These are phyloP conservation scores for Dipodascus geniculatus DNA, from an alignment of 805 yeast genomes.

Conservation along the genomic window DNA sequence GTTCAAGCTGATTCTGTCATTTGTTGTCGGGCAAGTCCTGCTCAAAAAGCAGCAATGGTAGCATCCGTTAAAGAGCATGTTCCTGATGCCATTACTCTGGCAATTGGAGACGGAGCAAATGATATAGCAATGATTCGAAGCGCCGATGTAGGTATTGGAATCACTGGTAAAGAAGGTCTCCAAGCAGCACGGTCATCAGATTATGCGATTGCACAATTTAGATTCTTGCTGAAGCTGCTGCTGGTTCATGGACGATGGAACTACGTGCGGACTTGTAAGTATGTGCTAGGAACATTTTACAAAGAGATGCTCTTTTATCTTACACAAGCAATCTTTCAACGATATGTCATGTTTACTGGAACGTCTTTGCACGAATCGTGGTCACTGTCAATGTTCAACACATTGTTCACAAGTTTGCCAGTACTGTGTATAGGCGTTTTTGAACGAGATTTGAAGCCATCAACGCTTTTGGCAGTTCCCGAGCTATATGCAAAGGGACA, in stretches of 20 bases:
- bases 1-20: conserved; percentile 82
- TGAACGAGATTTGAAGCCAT: conserved; percentile 80
- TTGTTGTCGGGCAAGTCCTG: conserved; percentile 93
- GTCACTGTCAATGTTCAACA: conserved; percentile 96
- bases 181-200: conserved; percentile 96
- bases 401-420: conserved; percentile 85
- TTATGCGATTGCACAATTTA: conserved; percentile 88
- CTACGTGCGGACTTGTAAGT: conserved; percentile 82
- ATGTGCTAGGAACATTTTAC: conserved; percentile 87
- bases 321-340: conserved; percentile 78
- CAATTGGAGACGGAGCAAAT: conserved; percentile 98
- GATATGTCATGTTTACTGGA: conserved; percentile 82
- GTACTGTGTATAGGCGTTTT: conserved; percentile 92
- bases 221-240: conserved; percentile 68
- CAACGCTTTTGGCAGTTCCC: conserved; percentile 84
- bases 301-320: conserved; percentile 84
- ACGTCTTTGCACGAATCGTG: conserved; percentile 88
- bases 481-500: conserved; percentile 77
- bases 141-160: conserved; percentile 96
- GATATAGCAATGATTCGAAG: conserved; percentile 99
- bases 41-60: conserved; percentile 91
- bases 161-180: conserved; percentile 92
- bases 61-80: conserved; percentile 61
- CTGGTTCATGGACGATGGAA: conserved; percentile 95
- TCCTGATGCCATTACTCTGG: conserved; percentile 67